phyloP scores from a whole-genome alignment of 2,329 filamentous ascomycete genomes.

The Trichoderma breve region DNA sequence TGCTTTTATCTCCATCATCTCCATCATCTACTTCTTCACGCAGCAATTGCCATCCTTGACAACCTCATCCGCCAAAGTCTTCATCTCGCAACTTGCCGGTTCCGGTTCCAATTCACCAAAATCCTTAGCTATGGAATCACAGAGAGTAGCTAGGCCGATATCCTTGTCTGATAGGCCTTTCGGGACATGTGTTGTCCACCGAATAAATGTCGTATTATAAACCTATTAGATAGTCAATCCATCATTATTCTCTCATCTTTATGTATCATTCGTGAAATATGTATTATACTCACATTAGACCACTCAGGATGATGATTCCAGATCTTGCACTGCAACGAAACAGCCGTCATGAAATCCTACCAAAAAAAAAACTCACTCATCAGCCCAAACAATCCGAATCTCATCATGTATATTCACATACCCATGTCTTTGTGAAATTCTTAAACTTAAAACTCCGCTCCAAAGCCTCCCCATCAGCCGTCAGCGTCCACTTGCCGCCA shows the following conservation, averaged over 20 bases:
- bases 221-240: slow-evolving; percentile 44
- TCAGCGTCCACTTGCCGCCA: slow-evolving; percentile 50
- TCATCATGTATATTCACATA: slow-evolving; percentile 34
- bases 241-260: not conserved
- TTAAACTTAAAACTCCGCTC: slow-evolving; percentile 63
- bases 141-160: slow-evolving; percentile 58
- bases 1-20: no score
- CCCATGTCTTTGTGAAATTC: slow-evolving; percentile 65
- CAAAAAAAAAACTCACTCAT: not conserved
- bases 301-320: slow-evolving; percentile 74
- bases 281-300: slow-evolving; percentile 58
- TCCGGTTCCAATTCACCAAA: slow-evolving; percentile 52
- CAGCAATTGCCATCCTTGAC: slow-evolving; percentile 54
- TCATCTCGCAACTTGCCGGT: slow-evolving; percentile 36
- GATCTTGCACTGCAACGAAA: slow-evolving; percentile 65
- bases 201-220: slow-evolving; percentile 67
- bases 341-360: slow-evolving; percentile 69
- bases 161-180: slow-evolving; percentile 64
- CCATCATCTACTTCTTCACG: slow-evolving; percentile 38
- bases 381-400: not conserved
- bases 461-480: slow-evolving; percentile 51
- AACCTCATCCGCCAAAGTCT: slow-evolving; percentile 47
- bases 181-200: slow-evolving; percentile 71
- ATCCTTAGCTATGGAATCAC: slow-evolving; percentile 57
- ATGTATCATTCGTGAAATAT: not conserved